A percentile compares a stretch with the other conserved stretches of the same genome.
These are phyloP conservation scores for Beauveria brongniartii DNA, from an alignment of 2,329 filamentous ascomycete species.

Conservation along the genomic window DNA sequence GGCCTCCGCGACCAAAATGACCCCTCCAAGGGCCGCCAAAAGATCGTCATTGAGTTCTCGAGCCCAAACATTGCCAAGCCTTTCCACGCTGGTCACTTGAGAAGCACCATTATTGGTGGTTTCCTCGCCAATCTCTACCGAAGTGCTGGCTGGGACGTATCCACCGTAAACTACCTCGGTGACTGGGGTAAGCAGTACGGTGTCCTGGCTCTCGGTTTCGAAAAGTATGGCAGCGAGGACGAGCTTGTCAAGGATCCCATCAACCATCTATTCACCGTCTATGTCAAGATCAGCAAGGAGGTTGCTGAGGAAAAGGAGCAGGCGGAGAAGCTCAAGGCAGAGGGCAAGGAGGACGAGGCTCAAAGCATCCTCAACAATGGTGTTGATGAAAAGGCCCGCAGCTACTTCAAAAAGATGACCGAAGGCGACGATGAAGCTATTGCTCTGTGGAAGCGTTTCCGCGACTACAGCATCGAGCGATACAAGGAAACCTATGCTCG, in stretches of 20 bases:
- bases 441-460: slow-evolving; percentile 56
- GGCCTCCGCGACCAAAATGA: slow-evolving; percentile 56
- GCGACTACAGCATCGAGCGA: slow-evolving; percentile 57
- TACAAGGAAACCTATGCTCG: slow-evolving; percentile 63
- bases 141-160: slow-evolving; percentile 63
- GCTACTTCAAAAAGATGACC: slow-evolving; percentile 66
- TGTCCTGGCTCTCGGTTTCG: slow-evolving; percentile 65
- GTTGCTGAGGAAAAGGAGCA: slow-evolving; percentile 23
- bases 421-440: slow-evolving; percentile 54
- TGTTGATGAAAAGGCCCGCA: slow-evolving; percentile 66
- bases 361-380: slow-evolving; percentile 40
- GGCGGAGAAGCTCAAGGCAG: slow-evolving; percentile 32
- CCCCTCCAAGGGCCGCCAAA: slow-evolving; percentile 53
- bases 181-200: slow-evolving; percentile 77
- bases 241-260: slow-evolving; percentile 65
- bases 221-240: slow-evolving; percentile 67
- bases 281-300: slow-evolving; percentile 64
- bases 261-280: slow-evolving; percentile 74
- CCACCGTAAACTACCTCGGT: slow-evolving; percentile 66
- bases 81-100: slow-evolving; percentile 70
- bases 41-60: slow-evolving; percentile 69
- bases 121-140: slow-evolving; percentile 68
- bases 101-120: slow-evolving; percentile 72
- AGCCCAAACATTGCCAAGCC: slow-evolving; percentile 83
- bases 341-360: slow-evolving; percentile 58